Conservation (phyloP, 805 yeast genomes). For the Metschnikowia cubensis region DNA sequence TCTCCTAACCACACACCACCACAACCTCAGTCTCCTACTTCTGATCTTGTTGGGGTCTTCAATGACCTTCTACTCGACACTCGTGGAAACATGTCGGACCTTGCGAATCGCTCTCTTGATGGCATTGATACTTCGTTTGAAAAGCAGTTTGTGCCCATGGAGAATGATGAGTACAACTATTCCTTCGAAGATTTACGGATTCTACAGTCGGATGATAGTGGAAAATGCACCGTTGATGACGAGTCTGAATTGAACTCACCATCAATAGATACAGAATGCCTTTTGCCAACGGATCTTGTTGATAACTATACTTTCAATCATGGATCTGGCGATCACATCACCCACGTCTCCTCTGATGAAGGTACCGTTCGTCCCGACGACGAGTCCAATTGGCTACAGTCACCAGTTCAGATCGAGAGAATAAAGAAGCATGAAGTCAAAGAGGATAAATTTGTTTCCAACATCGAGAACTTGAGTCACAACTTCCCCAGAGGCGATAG, state of each 20-base stretch:
- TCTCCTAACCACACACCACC: background rate
- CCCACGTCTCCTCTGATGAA: background rate
- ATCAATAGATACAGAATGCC: background rate
- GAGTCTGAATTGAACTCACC: slow-evolving; percentile 8
- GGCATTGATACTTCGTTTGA: slow-evolving; percentile 9
- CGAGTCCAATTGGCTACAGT: background rate
- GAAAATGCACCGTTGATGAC: slow-evolving; percentile 19
- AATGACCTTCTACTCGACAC: background rate
- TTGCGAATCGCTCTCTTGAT: slow-evolving; percentile 11
- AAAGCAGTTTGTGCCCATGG: slow-evolving; percentile 13
- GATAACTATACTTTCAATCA: background rate
- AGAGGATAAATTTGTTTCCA: slow-evolving; percentile 20
- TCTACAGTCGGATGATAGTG: slow-evolving; percentile 26
- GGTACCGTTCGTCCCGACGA: background rate
- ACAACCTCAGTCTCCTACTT: background rate
- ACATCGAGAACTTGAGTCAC: slow-evolving; percentile 27
- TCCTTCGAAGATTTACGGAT: slow-evolving; percentile 19
- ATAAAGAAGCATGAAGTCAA: background rate
- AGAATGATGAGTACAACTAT: slow-evolving; percentile 7
- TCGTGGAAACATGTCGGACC: background rate
- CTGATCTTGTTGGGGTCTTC: background rate
- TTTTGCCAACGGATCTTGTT: background rate
- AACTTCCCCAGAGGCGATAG: slow-evolving; percentile 12
- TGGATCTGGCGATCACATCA: background rate
- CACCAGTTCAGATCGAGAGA: background rate